phyloP scores from a whole-genome alignment of 2,329 filamentous ascomycete genomes.

The Cytospora paraplurivora region DNA sequence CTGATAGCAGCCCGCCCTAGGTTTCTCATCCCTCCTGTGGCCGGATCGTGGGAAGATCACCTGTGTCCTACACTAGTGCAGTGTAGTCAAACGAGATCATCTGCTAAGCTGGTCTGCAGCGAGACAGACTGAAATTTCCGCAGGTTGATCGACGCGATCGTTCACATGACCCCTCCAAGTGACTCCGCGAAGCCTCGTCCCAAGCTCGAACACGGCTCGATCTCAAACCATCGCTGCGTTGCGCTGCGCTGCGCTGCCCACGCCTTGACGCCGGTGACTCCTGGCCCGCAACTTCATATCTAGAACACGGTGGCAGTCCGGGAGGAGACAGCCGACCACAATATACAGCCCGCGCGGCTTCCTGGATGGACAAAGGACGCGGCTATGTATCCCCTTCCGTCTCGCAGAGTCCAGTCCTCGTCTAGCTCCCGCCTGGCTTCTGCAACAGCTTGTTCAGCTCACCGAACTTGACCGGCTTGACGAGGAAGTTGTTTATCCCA shows the following conservation, averaged over 20 bases:
- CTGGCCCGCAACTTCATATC: neutral
- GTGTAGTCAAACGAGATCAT: neutral
- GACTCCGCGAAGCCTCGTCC: neutral
- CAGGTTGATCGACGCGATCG: neutral
- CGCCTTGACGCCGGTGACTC: neutral
- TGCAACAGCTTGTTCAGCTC: slow-evolving; percentile 44
- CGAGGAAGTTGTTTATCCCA: slow-evolving; percentile 53
- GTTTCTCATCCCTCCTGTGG: neutral
- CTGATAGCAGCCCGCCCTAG: no score
- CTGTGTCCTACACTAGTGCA: neutral
- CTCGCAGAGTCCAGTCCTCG: neutral
- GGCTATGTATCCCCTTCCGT: neutral
- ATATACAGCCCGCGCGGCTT: neutral
- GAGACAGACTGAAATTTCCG: neutral
- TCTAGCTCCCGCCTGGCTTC: neutral
- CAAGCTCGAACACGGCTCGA: neutral
- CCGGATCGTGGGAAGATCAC: neutral
- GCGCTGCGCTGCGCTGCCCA: neutral
- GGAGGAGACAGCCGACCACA: neutral
- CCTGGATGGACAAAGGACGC: neutral
- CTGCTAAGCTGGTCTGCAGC: neutral
- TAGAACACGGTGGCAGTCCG: neutral
- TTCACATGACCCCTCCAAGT: neutral
- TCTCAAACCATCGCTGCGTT: neutral
- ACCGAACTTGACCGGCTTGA: slow-evolving; percentile 51